Conservation (phyloP, 352 stramenopile species). For the Globisporangium canariense region DNA sequence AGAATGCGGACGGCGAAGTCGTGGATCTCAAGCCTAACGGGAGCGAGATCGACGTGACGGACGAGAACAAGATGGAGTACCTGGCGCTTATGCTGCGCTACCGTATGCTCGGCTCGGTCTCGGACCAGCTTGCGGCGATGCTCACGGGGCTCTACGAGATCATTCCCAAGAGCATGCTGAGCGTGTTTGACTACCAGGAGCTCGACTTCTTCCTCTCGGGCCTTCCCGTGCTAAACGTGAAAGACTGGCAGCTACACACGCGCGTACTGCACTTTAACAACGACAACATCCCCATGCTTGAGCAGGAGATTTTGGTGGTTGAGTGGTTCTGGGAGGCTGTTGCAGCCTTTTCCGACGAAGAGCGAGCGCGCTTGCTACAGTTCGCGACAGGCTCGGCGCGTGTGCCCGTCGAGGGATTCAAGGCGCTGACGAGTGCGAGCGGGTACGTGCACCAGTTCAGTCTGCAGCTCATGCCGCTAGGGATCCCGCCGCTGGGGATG, state of each 20-base stretch:
- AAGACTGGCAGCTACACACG: constrained; percentile 86
- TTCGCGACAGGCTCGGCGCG: constrained; percentile 97
- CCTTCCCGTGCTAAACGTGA: constrained; percentile 78
- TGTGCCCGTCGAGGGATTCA: constrained; percentile 87
- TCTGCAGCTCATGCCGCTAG: constrained; percentile 59
- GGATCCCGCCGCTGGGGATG: constrained; percentile 44
- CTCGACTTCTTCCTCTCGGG: constrained; percentile 93
- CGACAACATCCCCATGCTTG: constrained; percentile 46
- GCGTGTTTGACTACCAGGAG: constrained; percentile 94
- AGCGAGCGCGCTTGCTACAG: constrained; percentile 95
- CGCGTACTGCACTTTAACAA: constrained; percentile 35
- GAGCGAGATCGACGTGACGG: constrained; percentile 89
- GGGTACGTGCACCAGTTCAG: constrained; percentile 81
- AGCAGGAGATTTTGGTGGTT: constrained; percentile 63
- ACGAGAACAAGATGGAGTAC: constrained; percentile 95
- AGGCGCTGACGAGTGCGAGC: constrained; percentile 72
- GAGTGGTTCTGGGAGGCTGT: constrained; percentile 92
- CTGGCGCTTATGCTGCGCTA: constrained; percentile 92
- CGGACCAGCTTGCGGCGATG: constrained; percentile 88
- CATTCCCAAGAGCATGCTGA: constrained; percentile 85
- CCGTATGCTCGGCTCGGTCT: constrained; percentile 90
- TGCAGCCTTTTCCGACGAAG: constrained; percentile 81
- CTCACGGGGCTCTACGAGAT: constrained; percentile 92
- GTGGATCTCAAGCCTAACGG: constrained; percentile 92
- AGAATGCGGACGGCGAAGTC: constrained; percentile 58